phyloP scores from a whole-genome alignment of 306 rosid species.

The Cucumis sativus region Cucumber_9930_V3 NC_026655.2:16737501-16738000 shows the following conservation, averaged over 20 bases:
- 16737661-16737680: constrained; percentile 36
- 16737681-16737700: background rate
- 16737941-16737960: no score
- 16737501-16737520: constrained; percentile 33
- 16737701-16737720: background rate
- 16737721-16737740: background rate
- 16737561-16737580: constrained; percentile 28
- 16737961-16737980: no score
- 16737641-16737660: constrained; percentile 17
- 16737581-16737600: constrained; percentile 35
- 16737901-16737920: no score
- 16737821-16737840: no score
- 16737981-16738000: no score
- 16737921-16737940: no score
- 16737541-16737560: constrained; percentile 34
- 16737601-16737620: constrained; percentile 2
- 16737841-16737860: no score
- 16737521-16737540: constrained; percentile 29
- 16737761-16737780: background rate
- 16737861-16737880: no score
- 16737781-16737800: no score
- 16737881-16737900: no score
- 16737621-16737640: constrained; percentile 11
- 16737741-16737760: background rate
- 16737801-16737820: no score